Evolutionary conservation across 2,329 filamentous ascomycete species (phyloP), one percentile per base, ranked within the genome.

Genomic region (Hypoxylon sp.): DNA sequence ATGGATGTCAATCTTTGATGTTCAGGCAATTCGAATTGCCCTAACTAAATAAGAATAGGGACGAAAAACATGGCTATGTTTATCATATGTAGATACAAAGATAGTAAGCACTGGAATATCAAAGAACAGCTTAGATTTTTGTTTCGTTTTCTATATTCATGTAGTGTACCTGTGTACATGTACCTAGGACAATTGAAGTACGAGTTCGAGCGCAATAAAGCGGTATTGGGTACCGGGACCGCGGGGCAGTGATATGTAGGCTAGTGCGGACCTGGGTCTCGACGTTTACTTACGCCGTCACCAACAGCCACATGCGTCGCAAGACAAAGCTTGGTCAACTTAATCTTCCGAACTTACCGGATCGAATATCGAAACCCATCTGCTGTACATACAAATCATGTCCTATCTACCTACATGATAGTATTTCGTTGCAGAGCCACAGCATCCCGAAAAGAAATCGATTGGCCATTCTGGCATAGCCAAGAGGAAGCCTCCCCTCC

Each of bases 301-400:
- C 31, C 55, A 65, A 13, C 35, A 33, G 29, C 26, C 19, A 19
- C 54, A 33, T 46, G n/a, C 31, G 35, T 46, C n/a, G 48, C 55
- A 51, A 35, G 51, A 65, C 50, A 65, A 65, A 65, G 62, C 39
- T 48, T 65, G 9, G 35, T 63, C 54, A 48, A 57, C 44, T 54
- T 42, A 35, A 58, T 33, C 17, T 66, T 60, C 66, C 66, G 63
- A 69, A 54, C 66, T 39, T 59, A 66, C 66, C 66, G 66, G 59
- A 8, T 51, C 5, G 22, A 31, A 55, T 48, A 44, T 53, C 35
- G 22, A 51, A 62, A 57, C 22, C 39, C 39, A 37, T 37, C 29
- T 48, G n/a, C 39, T 24, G 19, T 48, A 39, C 44, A 22, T 42
- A 44, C 39, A 44, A 22, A 22, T 19, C n/a, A 60, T n/a, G 29